Percentiles rank a stretch among this genome's conserved stretches.
Evolutionary conservation across 116 monocot genomes (phyloP).

Genomic region (Dioscorea cayenensis): DNA sequence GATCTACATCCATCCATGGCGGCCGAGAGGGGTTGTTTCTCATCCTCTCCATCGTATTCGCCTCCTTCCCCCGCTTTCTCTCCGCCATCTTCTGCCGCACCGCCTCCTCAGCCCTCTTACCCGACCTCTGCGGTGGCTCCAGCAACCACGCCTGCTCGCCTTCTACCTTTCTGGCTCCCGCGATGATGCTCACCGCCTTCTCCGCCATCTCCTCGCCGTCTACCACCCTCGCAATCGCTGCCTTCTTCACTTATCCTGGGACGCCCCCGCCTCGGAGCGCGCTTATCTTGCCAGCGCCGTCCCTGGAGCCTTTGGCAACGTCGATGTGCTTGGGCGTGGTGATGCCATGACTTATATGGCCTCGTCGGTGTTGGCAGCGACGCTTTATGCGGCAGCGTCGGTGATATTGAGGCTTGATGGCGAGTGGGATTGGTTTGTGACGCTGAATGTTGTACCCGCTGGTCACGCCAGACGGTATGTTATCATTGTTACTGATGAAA

Average conservation of each 20-base stretch:
- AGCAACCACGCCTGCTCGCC: conserved; percentile 51
- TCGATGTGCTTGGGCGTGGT: conserved; percentile 65
- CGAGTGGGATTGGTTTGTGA: conserved; percentile 88
- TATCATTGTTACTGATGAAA: neutral
- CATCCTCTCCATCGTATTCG: conserved; percentile 49
- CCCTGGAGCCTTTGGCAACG: conserved; percentile 74
- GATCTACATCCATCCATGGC: conserved; percentile 3
- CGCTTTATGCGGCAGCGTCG: conserved; percentile 62
- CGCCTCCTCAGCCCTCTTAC: conserved; percentile 51
- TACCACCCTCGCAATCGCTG: conserved; percentile 92
- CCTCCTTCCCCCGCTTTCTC: conserved; percentile 55
- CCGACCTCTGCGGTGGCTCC: conserved; percentile 29
- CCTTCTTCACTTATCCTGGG: conserved; percentile 55
- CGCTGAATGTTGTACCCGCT: conserved; percentile 75
- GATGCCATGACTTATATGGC: conserved; percentile 67
- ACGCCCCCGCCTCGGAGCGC: conserved; percentile 58
- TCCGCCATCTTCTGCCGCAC: conserved; percentile 56
- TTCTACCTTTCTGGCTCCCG: conserved; percentile 60
- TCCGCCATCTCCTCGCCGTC: conserved; percentile 63
- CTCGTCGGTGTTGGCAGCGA: conserved; percentile 62
- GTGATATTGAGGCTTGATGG: conserved; percentile 49
- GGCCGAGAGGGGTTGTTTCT: conserved; percentile 50
- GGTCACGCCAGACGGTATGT: conserved; percentile 79
- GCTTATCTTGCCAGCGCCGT: conserved; percentile 28
- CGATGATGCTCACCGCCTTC: conserved; percentile 40